Evolutionary conservation across 2,329 filamentous ascomycete species (phyloP).

Genomic region (Aaosphaeria arxii): DNA sequence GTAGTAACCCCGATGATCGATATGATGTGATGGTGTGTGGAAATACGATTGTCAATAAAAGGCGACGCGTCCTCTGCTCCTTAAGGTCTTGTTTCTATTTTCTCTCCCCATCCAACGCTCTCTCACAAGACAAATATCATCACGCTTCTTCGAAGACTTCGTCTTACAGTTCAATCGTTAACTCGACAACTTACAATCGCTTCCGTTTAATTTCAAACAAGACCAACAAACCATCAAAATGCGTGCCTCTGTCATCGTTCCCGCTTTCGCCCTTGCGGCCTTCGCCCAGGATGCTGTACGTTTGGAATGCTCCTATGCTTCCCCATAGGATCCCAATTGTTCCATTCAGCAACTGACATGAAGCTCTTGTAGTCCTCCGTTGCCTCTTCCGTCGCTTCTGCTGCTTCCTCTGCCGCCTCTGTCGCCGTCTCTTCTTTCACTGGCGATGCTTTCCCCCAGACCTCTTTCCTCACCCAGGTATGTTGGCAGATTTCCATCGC

Average conservation of each 20-base stretch:
- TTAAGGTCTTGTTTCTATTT: neutral
- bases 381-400: neutral
- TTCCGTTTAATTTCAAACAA: neutral
- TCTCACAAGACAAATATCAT: neutral
- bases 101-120: neutral
- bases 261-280: slow-evolving; percentile 24
- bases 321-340: neutral
- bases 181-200: neutral
- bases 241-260: slow-evolving; percentile 29
- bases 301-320: slow-evolving; percentile 6
- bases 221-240: slow-evolving; percentile 18
- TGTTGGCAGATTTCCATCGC: slow-evolving; percentile 24
- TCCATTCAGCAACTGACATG: neutral
- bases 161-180: slow-evolving; percentile 2
- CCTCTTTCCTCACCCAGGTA: slow-evolving; percentile 13
- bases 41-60: neutral
- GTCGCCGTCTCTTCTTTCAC: slow-evolving; percentile 1
- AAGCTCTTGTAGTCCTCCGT: neutral
- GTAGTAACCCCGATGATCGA: neutral
- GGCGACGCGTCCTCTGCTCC: neutral
- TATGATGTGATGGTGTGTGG: neutral
- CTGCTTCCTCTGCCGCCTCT: neutral
- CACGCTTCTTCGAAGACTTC: neutral
- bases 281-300: slow-evolving; percentile 17
- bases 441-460: slow-evolving; percentile 27